Conservation (phyloP, 148 eudicot genomes). For the Pouteria glomerata region DNA sequence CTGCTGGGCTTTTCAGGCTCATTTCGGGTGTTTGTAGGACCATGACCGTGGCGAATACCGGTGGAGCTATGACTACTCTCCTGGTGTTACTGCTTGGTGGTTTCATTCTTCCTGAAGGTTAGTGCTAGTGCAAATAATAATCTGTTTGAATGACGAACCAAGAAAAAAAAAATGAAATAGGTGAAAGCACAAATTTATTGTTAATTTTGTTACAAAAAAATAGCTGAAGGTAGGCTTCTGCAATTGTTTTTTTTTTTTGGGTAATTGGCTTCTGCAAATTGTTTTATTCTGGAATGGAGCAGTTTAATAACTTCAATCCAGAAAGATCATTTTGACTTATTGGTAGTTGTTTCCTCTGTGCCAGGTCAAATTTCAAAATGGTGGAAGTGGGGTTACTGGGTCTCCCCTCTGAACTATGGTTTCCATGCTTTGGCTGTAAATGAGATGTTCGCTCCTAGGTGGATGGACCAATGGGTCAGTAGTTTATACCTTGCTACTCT, state of each 20-base stretch:
- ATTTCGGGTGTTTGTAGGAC: constrained; percentile 78
- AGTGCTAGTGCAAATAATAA: too few species aligned
- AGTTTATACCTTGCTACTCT: background rate
- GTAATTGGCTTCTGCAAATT: too few species aligned
- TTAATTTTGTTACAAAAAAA: too few species aligned
- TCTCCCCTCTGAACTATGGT: constrained; percentile 73
- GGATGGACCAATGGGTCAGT: constrained; percentile 79
- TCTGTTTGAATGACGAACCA: too few species aligned
- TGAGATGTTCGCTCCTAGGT: constrained; percentile 88
- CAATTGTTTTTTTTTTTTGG: too few species aligned
- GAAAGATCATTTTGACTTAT: too few species aligned
- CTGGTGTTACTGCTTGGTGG: constrained; percentile 95
- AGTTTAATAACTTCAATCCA: background rate
- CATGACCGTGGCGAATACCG: constrained; percentile 83
- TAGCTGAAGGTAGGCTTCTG: too few species aligned
- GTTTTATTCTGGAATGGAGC: too few species aligned
- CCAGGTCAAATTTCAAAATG: constrained; percentile 68
- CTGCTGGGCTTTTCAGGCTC: constrained; percentile 84
- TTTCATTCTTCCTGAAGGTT: constrained; percentile 89
- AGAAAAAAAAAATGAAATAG: too few species aligned
- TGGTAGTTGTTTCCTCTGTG: background rate
- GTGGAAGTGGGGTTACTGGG: constrained; percentile 92
- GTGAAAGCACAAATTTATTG: too few species aligned
- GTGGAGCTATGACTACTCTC: constrained; percentile 69
- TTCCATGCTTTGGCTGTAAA: constrained; percentile 80